Evolutionary conservation across 2,329 filamentous ascomycete species (phyloP).

Genomic region (Alternaria postmessia): DNA sequence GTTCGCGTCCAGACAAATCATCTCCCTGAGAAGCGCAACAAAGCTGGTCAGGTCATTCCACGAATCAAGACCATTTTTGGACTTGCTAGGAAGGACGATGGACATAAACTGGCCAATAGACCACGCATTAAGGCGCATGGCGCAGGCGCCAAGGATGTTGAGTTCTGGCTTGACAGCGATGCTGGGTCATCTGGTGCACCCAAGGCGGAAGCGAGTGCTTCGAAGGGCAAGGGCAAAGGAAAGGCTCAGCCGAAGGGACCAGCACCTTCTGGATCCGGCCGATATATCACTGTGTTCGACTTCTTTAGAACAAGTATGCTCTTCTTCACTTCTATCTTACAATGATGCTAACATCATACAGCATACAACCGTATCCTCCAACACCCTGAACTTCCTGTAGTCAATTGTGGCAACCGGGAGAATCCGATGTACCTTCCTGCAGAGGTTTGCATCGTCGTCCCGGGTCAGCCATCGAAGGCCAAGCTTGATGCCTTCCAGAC

Average conservation of each 20-base stretch:
- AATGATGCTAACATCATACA: not conserved
- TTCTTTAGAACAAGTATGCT: constrained; percentile 27
- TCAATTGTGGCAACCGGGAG: constrained; percentile 35
- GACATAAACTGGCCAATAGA: constrained; percentile 29
- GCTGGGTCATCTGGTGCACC: constrained; percentile 2
- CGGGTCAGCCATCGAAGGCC: constrained; percentile 32
- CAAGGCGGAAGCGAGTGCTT: constrained; percentile 9
- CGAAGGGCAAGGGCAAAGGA: constrained; percentile 23
- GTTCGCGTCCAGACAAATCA: constrained; percentile 50
- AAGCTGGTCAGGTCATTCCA: constrained; percentile 40
- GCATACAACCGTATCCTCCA: constrained; percentile 22
- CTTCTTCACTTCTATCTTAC: not conserved
- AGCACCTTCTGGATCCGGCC: constrained; percentile 13
- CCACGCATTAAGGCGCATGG: constrained; percentile 23
- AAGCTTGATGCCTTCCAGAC: constrained; percentile 35
- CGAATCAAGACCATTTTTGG: constrained; percentile 51
- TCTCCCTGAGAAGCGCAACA: constrained; percentile 46
- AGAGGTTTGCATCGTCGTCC: constrained; percentile 34
- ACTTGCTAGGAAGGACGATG: constrained; percentile 51
- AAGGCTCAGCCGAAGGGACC: constrained; percentile 8
- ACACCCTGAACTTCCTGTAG: constrained; percentile 25
- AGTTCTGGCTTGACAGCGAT: constrained; percentile 31
- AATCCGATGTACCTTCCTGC: constrained; percentile 36
- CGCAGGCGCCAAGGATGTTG: constrained; percentile 31
- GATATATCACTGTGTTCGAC: constrained; percentile 31